These are phyloP conservation scores for Penicillium roqueforti DNA, from an alignment of 495 filamentous ascomycete genomes.

Conservation along the genomic window DNA sequence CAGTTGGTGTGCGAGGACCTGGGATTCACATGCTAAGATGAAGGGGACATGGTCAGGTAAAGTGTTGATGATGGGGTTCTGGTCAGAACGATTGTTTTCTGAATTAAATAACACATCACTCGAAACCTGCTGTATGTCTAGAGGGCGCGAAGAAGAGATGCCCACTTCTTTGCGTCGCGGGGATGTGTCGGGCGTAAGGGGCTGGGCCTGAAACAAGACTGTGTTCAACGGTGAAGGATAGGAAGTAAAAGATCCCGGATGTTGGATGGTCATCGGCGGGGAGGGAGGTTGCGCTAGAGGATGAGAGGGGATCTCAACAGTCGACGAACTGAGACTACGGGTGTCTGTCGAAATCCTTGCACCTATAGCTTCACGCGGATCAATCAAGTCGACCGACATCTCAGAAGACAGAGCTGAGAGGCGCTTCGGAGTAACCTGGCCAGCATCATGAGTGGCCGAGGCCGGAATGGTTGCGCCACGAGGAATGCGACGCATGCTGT, in stretches of 20 bases:
- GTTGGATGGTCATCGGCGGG: slow-evolving; percentile 69
- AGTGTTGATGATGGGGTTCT: slow-evolving; percentile 7
- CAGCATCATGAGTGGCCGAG: slow-evolving; percentile 15
- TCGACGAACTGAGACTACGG: slow-evolving; percentile 39
- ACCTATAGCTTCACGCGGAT: slow-evolving; percentile 42
- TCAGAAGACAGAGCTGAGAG: slow-evolving; percentile 78
- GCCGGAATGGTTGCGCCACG: slow-evolving; percentile 42
- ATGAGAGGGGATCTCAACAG: slow-evolving; percentile 55
- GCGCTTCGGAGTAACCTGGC: slow-evolving; percentile 21
- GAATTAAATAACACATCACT: slow-evolving; percentile 38
- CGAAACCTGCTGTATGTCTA: slow-evolving; percentile 34
- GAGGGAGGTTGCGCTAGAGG: slow-evolving; percentile 71
- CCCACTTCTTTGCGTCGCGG: slow-evolving; percentile 30
- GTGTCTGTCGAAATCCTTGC: slow-evolving; percentile 31
- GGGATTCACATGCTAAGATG: slow-evolving; percentile 85
- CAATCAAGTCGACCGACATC: slow-evolving; percentile 64
- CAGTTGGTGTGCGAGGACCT: slow-evolving; percentile 86
- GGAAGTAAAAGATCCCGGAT: slow-evolving; percentile 48
- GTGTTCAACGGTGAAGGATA: slow-evolving; percentile 37
- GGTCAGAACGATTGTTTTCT: slow-evolving; percentile 24
- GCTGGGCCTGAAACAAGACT: slow-evolving; percentile 40
- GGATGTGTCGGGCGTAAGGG: slow-evolving; percentile 50
- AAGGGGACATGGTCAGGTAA: slow-evolving; percentile 74
- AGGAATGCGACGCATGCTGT: slow-evolving; percentile 52
- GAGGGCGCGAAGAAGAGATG: slow-evolving; percentile 14